A percentile compares a stretch with the other conserved stretches of the same genome.
Evolutionary conservation across 139 green algal genomes (phyloP).

Genomic region (Chlorella sp.): DNA sequence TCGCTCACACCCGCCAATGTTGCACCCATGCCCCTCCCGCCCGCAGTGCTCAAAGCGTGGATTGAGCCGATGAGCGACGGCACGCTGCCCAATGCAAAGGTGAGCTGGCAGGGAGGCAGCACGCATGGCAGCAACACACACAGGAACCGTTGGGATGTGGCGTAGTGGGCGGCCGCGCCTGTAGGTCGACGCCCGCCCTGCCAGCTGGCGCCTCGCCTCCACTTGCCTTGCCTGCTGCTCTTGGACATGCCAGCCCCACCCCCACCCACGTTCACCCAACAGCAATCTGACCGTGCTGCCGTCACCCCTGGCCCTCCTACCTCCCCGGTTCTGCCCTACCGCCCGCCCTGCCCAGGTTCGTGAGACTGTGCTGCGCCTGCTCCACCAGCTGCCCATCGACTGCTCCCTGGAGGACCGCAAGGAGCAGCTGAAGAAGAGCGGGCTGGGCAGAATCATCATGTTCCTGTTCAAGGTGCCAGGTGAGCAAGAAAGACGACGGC

Average conservation of each 20-base stretch:
- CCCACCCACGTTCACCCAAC: too few relatives aligned
- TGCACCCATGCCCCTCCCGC: too few relatives aligned
- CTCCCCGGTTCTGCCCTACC: not conserved
- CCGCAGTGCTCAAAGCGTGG: constrained; percentile 69
- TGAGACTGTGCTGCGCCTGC: constrained; percentile 57
- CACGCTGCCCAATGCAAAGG: constrained; percentile 73
- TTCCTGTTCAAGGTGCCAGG: constrained; percentile 74
- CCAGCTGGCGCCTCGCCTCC: too few relatives aligned
- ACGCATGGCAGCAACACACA: too few relatives aligned
- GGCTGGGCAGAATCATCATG: constrained; percentile 71
- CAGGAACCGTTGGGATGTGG: too few relatives aligned
- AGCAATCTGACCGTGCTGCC: too few relatives aligned
- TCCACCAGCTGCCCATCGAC: constrained; percentile 65
- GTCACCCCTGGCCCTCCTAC: too few relatives aligned
- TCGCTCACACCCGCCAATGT: too few relatives aligned
- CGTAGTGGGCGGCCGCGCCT: too few relatives aligned
- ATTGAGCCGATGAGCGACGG: constrained; percentile 73
- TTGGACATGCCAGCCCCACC: too few relatives aligned
- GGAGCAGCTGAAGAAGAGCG: constrained; percentile 73
- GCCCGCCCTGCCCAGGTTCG: constrained; percentile 25
- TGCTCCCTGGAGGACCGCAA: constrained; percentile 54
- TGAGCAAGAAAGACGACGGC: not conserved
- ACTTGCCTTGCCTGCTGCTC: too few relatives aligned
- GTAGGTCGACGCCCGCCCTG: too few relatives aligned
- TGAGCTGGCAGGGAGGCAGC: not conserved